Evolutionary conservation across 2,329 filamentous ascomycete species (phyloP).

Genomic region (Nemania sp.): DNA sequence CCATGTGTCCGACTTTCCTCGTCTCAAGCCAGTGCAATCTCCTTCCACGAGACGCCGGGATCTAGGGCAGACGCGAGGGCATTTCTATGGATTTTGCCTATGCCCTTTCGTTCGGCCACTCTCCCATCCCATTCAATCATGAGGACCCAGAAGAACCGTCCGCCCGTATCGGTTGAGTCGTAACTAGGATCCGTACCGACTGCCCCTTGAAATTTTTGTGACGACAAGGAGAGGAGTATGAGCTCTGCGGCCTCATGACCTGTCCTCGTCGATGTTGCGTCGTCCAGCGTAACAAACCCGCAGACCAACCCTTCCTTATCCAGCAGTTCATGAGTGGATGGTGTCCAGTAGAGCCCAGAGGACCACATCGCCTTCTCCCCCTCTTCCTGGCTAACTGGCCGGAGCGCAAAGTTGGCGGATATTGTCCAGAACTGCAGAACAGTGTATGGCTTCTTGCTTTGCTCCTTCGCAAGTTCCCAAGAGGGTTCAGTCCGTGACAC

Average conservation of each 20-base stretch:
- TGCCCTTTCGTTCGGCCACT: constrained; percentile 30
- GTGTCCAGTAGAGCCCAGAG: constrained; percentile 28
- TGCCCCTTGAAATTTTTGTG: constrained; percentile 16
- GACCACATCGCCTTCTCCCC: constrained; percentile 28
- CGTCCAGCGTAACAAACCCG: constrained; percentile 29
- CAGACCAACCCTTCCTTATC: constrained; percentile 14
- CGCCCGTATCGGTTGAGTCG: neutral
- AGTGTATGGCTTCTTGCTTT: constrained; percentile 6
- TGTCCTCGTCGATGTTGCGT: neutral
- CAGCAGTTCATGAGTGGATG: constrained; percentile 22
- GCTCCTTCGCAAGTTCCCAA: neutral
- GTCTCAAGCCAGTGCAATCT: constrained; percentile 25
- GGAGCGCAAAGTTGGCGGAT: constrained; percentile 19
- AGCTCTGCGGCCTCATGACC: constrained; percentile 17
- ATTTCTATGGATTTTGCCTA: constrained; percentile 27
- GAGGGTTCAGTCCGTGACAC: constrained; percentile 20
- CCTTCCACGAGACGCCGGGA: constrained; percentile 25
- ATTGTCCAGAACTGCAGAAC: constrained; percentile 30
- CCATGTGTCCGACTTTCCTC: too few relatives aligned
- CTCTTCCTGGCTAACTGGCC: constrained; percentile 22
- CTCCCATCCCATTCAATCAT: constrained; percentile 25
- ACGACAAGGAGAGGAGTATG: constrained; percentile 26
- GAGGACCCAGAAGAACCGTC: constrained; percentile 29
- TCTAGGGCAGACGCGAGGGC: constrained; percentile 15
- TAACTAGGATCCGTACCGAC: neutral